These are phyloP conservation scores for Pyracantha coccinea DNA, from an alignment of 331 rosid genomes.

Conservation along the genomic window DNA sequence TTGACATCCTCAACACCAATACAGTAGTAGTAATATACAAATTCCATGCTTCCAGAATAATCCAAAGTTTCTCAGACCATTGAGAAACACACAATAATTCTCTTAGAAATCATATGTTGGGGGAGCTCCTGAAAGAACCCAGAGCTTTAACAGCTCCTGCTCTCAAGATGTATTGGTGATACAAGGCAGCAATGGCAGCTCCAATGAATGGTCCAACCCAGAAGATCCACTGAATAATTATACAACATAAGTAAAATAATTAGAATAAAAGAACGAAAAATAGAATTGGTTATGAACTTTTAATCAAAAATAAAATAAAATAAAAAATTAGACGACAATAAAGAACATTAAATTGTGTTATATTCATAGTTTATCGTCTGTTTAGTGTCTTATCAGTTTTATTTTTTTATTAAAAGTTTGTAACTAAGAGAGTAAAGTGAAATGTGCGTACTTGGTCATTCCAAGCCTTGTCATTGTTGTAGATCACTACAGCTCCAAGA, in stretches of 20 bases:
- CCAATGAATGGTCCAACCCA: conserved; percentile 89
- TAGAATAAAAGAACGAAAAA: neutral
- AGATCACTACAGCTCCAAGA: conserved; percentile 65
- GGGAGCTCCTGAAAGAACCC: conserved; percentile 62
- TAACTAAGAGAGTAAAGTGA: no score
- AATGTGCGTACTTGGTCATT: conserved; percentile 51
- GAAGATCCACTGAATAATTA: conserved; percentile 56
- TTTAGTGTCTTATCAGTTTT: no score
- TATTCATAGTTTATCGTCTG: no score
- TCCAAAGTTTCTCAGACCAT: neutral
- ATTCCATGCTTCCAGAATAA: neutral
- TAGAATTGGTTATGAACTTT: no score
- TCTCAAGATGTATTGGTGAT: conserved; percentile 64
- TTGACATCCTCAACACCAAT: no score
- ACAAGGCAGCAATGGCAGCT: conserved; percentile 79
- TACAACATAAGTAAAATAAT: neutral
- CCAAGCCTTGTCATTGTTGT: conserved; percentile 50
- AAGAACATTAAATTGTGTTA: no score
- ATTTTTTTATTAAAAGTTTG: no score
- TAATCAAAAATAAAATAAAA: no score
- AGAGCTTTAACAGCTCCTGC: conserved; percentile 64
- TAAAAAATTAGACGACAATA: no score
- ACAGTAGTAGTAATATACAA: neutral
- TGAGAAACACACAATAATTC: neutral
- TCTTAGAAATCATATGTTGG: neutral